These are phyloP conservation scores for Plasmopara halstedii DNA, from an alignment of 352 stramenopile genomes.

Conservation along the genomic window DNA sequence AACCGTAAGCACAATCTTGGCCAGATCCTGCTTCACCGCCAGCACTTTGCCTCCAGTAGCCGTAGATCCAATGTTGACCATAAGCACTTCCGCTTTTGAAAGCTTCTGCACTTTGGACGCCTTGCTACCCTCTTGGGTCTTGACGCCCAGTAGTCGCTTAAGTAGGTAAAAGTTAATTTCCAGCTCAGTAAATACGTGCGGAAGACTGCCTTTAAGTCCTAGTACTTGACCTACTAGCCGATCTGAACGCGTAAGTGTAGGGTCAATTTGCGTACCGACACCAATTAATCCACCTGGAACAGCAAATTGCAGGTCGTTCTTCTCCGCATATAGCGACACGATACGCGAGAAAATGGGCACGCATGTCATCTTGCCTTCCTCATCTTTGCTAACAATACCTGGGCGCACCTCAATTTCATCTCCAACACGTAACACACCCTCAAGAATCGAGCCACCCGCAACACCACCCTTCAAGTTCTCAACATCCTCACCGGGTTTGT, in stretches of 20 bases:
- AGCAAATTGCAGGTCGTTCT: constrained; percentile 99
- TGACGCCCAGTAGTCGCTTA: constrained; percentile 98
- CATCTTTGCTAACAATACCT: constrained; percentile 98
- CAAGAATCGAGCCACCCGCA: constrained; percentile 89
- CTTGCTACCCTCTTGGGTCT: constrained; percentile 98
- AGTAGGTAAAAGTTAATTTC: constrained; percentile 99
- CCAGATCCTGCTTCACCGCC: constrained; percentile 96
- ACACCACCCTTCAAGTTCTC: constrained; percentile 94
- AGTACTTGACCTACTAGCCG: constrained; percentile 98
- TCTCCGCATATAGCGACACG: constrained; percentile 97
- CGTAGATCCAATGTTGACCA: constrained; percentile 99
- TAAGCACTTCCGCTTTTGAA: constrained; percentile 98
- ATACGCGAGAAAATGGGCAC: constrained; percentile 92
- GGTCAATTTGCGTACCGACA: constrained; percentile 99
- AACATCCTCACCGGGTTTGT: constrained; percentile 99
- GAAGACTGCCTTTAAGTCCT: constrained; percentile 95
- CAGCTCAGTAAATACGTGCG: constrained; percentile 98
- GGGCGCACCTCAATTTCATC: constrained; percentile 99
- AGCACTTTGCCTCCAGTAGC: constrained; percentile 95
- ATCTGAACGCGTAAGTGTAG: constrained; percentile 98
- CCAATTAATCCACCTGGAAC: constrained; percentile 99
- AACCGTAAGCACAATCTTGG: constrained; percentile 98
- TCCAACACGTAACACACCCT: constrained; percentile 95
- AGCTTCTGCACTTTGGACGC: constrained; percentile 99
- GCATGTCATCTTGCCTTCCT: constrained; percentile 92